These are phyloP conservation scores for Capillidium rhysosporum DNA, from an alignment of 371 early-diverging fungal genomes.

Conservation along the genomic window DNA sequence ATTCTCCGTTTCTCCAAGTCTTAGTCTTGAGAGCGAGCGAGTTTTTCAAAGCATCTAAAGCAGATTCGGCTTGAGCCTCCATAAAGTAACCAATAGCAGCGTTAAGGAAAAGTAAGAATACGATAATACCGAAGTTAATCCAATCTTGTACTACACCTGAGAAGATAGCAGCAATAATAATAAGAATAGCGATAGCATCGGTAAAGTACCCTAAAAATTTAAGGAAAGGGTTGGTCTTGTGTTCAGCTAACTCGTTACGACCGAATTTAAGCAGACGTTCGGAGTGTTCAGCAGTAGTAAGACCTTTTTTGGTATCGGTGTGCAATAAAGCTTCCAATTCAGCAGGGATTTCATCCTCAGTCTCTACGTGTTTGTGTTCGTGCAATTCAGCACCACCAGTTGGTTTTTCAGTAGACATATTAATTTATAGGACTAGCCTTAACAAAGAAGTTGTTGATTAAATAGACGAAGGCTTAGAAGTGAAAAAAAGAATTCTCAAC, in stretches of 20 bases:
- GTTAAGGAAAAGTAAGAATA: slow-evolving; percentile 62
- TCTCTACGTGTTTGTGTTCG: slow-evolving; percentile 39
- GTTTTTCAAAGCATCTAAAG: slow-evolving; percentile 73
- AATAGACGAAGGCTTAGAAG: too few relatives aligned
- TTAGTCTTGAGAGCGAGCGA: slow-evolving; percentile 45
- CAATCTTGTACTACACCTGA: slow-evolving; percentile 51
- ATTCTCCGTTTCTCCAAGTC: slow-evolving; percentile 54
- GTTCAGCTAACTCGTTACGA: slow-evolving; percentile 54
- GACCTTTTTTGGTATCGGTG: slow-evolving; percentile 39
- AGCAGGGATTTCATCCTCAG: slow-evolving; percentile 38
- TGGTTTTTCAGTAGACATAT: too few relatives aligned
- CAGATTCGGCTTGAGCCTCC: slow-evolving; percentile 78
- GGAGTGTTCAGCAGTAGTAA: slow-evolving; percentile 28
- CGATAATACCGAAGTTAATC: slow-evolving; percentile 56
- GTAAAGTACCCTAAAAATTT: slow-evolving; percentile 78
- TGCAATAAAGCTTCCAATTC: slow-evolving; percentile 47
- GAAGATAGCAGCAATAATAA: slow-evolving; percentile 58
- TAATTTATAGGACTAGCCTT: too few relatives aligned
- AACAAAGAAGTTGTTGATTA: too few relatives aligned
- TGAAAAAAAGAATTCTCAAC: too few relatives aligned
- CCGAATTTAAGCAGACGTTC: slow-evolving; percentile 44
- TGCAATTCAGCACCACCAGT: slow-evolving; percentile 9
- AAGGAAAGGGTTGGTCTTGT: slow-evolving; percentile 57
- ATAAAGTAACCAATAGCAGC: slow-evolving; percentile 78
- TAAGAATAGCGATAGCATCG: slow-evolving; percentile 74